Percentiles rank a stretch among this genome's conserved stretches.
Evolutionary conservation across 1,284 basidiomycete genomes (phyloP).

Genomic region (Rugosomyces carneus): DNA sequence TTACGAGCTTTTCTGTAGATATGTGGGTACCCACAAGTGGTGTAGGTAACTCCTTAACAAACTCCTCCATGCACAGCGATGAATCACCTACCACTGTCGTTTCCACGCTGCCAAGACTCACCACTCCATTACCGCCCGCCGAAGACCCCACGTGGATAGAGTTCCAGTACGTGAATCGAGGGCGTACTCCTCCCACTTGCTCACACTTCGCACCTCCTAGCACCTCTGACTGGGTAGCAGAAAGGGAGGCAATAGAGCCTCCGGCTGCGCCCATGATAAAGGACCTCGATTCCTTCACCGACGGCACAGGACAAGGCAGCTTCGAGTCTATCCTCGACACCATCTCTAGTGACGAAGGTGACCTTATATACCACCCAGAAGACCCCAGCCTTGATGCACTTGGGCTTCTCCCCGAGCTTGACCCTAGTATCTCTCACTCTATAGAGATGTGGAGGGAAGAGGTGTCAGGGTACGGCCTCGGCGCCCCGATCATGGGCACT

Average conservation of each 20-base stretch:
- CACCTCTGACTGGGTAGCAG: conserved; percentile 8
- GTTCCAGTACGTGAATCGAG: conserved; percentile 14
- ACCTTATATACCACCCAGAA: conserved; percentile 17
- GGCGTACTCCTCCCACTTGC: neutral
- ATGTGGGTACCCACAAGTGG: conserved; percentile 6
- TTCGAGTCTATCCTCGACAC: conserved; percentile 38
- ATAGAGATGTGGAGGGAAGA: conserved; percentile 26
- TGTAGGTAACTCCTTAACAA: neutral
- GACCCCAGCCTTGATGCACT: conserved; percentile 18
- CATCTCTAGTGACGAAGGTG: conserved; percentile 23
- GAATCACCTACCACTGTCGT: conserved; percentile 5
- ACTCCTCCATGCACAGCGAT: neutral
- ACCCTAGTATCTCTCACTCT: conserved; percentile 12
- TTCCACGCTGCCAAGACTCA: conserved; percentile 4
- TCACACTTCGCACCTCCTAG: conserved; percentile 6
- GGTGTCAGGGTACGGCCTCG: conserved; percentile 17
- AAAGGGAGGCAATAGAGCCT: conserved; percentile 22
- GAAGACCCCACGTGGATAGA: conserved; percentile 11
- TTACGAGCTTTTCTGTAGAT: conserved; percentile 5
- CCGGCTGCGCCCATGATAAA: conserved; percentile 42
- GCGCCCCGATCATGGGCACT: conserved; percentile 11
- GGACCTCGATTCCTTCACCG: conserved; percentile 50
- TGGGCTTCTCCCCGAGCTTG: conserved; percentile 21
- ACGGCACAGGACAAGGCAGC: conserved; percentile 42
- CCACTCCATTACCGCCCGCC: conserved; percentile 10